A percentile compares a stretch with the other conserved stretches of the same genome.
phyloP scores from a whole-genome alignment of 2,329 filamentous ascomycete species.

The Fusarium dlaminii region DNA sequence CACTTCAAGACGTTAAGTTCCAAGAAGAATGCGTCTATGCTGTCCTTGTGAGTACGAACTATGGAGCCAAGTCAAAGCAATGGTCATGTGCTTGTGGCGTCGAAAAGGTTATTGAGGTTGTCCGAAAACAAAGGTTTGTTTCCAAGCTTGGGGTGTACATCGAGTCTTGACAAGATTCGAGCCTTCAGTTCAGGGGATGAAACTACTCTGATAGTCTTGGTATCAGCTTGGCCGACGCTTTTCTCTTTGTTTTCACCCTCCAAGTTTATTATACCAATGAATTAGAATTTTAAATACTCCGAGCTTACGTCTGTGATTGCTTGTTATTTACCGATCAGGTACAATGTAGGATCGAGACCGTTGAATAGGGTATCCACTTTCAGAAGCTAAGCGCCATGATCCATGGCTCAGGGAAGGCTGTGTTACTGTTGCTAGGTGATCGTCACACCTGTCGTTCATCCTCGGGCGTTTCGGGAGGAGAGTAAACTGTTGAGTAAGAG shows the following conservation, averaged over 20 bases:
- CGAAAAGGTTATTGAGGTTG: background rate
- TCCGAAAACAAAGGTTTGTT: background rate
- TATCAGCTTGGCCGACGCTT: background rate
- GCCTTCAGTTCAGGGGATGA: background rate
- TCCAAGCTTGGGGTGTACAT: background rate
- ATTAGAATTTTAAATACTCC: background rate
- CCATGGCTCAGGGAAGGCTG: background rate
- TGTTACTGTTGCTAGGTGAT: constrained; percentile 18
- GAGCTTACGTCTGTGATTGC: constrained; percentile 8
- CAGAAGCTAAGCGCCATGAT: constrained; percentile 9
- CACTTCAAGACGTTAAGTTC: background rate
- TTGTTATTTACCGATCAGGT: constrained; percentile 15
- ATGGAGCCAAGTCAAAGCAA: background rate
- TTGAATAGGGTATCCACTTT: constrained; percentile 10
- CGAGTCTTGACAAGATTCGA: background rate
- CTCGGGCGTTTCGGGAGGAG: background rate
- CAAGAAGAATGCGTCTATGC: background rate
- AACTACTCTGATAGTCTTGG: background rate
- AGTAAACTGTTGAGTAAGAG: background rate
- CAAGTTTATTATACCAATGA: background rate
- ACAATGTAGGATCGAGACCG: background rate
- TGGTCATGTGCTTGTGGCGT: background rate
- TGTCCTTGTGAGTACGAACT: background rate
- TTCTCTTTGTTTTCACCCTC: background rate
- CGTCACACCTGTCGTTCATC: background rate